Base-by-base conservation (phyloP, 306 rosid genomes). In the Nissolia schottii region DNA sequence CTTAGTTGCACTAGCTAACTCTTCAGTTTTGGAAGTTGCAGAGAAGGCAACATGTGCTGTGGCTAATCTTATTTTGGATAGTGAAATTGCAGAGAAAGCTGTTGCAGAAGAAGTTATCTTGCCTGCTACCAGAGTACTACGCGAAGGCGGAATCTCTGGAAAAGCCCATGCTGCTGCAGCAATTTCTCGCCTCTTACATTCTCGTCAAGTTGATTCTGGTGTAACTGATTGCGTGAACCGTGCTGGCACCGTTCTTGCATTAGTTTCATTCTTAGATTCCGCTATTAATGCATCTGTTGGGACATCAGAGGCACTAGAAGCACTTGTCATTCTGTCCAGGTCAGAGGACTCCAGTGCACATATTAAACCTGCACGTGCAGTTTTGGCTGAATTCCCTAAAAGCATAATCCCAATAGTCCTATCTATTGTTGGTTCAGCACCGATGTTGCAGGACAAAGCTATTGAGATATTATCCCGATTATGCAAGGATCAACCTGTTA, bases 81-180 rank as follows among this genome's bases (percentile, higher is more conserved):
- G 40, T 83, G 96, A 89, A 75, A 79, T 91, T 70, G 87, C 91
- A 46, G 90, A 89, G 82, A 91, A 88, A 76, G 92, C 89, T 73
- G 86, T 75, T 76, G 77, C 86, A 23, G 96, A 89, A 80, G 96
- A 93, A 75, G 86, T 93, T 81, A 83, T 91, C 79, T 76, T 91
- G 71, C 96, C 97, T 29, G 98, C 98, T 61, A 89, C 98, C 29
- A 87, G 92, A 87, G 92, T 93, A 67, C 78, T 93, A 79, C 80
- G 73, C 31, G 96, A 93, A 83, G 97, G 98, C 76, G 78, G 97
- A 16, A 53, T 83, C 35, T 85, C 85, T 23, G 96, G 98, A 59
- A 91, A 94, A 81, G 71, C 90, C 72, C 92, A 82, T 80, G 96
- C 98, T 58, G 96, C 98, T 72, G 96, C 98, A 40, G 98, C 92